These are phyloP conservation scores for Xylaria arbuscula DNA, from an alignment of 2,329 filamentous ascomycete genomes.

Conservation along the genomic window DNA sequence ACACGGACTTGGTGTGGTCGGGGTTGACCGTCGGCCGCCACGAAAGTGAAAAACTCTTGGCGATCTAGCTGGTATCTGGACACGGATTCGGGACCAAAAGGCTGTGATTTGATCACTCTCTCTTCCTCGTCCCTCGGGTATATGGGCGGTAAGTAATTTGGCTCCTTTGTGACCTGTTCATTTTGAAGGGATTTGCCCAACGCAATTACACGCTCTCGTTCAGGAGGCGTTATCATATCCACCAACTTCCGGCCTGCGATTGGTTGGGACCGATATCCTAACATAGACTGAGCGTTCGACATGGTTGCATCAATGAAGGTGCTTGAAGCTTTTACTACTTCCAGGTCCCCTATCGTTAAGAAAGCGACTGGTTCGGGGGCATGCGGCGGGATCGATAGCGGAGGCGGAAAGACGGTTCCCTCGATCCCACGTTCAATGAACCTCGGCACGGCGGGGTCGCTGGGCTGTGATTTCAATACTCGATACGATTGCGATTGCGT, in stretches of 20 bases:
- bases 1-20: constrained; percentile 63
- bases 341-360: constrained; percentile 65
- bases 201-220: constrained; percentile 63
- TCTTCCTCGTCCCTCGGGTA: constrained; percentile 65
- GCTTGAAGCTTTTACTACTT: constrained; percentile 66
- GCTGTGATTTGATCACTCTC: constrained; percentile 64
- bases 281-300: constrained; percentile 35
- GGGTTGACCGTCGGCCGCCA: constrained; percentile 62
- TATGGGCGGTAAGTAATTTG: constrained; percentile 74
- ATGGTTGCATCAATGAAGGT: constrained; percentile 65
- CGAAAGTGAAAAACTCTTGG: constrained; percentile 67
- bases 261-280: constrained; percentile 55
- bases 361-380: constrained; percentile 66
- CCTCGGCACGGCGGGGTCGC: constrained; percentile 60
- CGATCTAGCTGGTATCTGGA: constrained; percentile 63
- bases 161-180: constrained; percentile 68
- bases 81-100: constrained; percentile 65
- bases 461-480: constrained; percentile 65
- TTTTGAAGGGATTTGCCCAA: constrained; percentile 66
- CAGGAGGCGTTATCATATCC: constrained; percentile 64
- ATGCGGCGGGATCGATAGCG: constrained; percentile 55
- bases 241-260: constrained; percentile 62
- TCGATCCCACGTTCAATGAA: constrained; percentile 65
- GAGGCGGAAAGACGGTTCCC: constrained; percentile 60
- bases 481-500: constrained; percentile 62